Percentiles rank a stretch among this genome's conserved stretches.
These are phyloP conservation scores for Thelonectria rubi DNA, from an alignment of 2,329 filamentous ascomycete genomes.

Conservation along the genomic window DNA sequence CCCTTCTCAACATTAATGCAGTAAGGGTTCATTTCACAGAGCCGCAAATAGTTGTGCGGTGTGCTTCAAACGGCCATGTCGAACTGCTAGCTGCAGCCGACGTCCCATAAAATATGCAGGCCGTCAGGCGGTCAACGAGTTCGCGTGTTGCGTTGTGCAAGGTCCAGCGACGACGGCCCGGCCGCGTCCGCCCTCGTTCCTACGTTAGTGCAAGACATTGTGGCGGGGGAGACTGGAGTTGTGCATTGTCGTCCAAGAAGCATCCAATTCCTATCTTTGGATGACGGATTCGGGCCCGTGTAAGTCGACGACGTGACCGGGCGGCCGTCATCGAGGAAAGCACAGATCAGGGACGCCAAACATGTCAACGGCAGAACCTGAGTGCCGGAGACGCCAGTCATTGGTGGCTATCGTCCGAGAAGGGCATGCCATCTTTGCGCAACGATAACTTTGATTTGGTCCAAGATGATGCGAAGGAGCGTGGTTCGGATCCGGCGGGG, in stretches of 20 bases:
- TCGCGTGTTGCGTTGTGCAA: slow-evolving; percentile 37
- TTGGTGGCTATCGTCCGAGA: slow-evolving; percentile 32
- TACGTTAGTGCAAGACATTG: slow-evolving; percentile 36
- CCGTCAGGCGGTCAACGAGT: slow-evolving; percentile 44
- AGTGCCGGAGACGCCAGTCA: slow-evolving; percentile 31
- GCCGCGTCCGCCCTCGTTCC: slow-evolving; percentile 27
- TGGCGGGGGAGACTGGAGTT: slow-evolving; percentile 17
- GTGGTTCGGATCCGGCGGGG: slow-evolving; percentile 34
- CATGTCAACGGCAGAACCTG: slow-evolving; percentile 26
- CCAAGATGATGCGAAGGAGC: slow-evolving; percentile 24
- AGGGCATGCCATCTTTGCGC: slow-evolving; percentile 25
- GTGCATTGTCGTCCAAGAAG: slow-evolving; percentile 20
- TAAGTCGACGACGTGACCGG: slow-evolving; percentile 33
- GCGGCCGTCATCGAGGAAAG: slow-evolving; percentile 28
- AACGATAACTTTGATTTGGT: slow-evolving; percentile 40
- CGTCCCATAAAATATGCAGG: slow-evolving; percentile 47
- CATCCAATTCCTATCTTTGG: slow-evolving; percentile 27
- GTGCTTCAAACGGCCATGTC: slow-evolving; percentile 37
- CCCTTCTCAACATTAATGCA: slow-evolving; percentile 38
- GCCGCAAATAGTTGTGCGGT: slow-evolving; percentile 41
- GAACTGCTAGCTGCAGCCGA: slow-evolving; percentile 38
- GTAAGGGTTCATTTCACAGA: slow-evolving; percentile 43
- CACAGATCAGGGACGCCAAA: slow-evolving; percentile 35
- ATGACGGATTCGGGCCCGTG: slow-evolving; percentile 27
- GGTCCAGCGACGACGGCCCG: slow-evolving; percentile 16